These are phyloP conservation scores for Epithemia pelagica DNA, from an alignment of 108 stramenopile genomes.

Conservation along the genomic window DNA sequence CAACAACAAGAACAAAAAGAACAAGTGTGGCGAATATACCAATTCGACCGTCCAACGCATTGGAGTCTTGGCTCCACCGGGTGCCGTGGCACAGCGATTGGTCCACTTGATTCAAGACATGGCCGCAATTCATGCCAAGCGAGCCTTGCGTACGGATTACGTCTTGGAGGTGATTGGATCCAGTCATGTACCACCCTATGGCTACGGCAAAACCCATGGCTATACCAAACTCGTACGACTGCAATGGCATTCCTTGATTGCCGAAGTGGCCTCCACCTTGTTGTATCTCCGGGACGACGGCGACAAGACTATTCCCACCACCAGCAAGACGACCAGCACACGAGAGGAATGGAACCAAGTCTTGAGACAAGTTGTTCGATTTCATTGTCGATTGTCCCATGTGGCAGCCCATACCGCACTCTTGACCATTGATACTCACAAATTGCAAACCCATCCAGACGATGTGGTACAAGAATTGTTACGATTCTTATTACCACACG, in stretches of 20 bases:
- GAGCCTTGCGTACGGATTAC: conserved; percentile 6
- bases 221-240: conserved; percentile 68
- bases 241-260: conserved; percentile 40
- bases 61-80: conserved; percentile 39
- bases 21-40: background rate
- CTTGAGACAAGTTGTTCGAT: conserved; percentile 65
- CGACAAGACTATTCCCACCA: background rate
- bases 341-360: conserved; percentile 36
- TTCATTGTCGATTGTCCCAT: conserved; percentile 80
- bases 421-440: conserved; percentile 43
- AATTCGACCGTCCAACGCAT: conserved; percentile 15
- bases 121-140: conserved; percentile 6
- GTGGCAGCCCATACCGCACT: conserved; percentile 84
- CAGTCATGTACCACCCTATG: conserved; percentile 78
- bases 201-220: conserved; percentile 88
- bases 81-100: conserved; percentile 16
- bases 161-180: conserved; percentile 41
- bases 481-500: conserved; percentile 23
- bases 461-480: conserved; percentile 26
- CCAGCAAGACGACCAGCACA: conserved; percentile 5
- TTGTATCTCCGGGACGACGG: background rate
- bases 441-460: conserved; percentile 26
- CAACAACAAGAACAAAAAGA: conserved; percentile 5
- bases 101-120: conserved; percentile 15
- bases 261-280: conserved; percentile 39